These are phyloP conservation scores for Fragaria vesca DNA, from an alignment of 306 rosid genomes.

Conservation along the genomic window DNA sequence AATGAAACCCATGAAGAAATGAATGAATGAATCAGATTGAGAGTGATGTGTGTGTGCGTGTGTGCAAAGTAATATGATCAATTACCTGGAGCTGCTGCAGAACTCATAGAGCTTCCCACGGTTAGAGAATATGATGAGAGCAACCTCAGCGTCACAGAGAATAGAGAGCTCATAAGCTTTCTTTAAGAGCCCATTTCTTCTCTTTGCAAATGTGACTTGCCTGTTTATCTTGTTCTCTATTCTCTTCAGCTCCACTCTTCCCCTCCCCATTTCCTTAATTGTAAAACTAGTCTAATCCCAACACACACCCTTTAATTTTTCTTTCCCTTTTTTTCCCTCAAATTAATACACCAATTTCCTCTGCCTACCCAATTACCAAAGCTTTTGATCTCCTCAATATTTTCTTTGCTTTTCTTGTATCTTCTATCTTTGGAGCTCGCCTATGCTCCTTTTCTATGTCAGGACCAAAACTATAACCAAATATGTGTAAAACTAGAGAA, in stretches of 20 bases:
- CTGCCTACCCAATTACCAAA: neutral
- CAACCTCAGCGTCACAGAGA: slow-evolving; percentile 94
- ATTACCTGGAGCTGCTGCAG: slow-evolving; percentile 73
- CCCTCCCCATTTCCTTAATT: slow-evolving; percentile 65
- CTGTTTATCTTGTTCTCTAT: slow-evolving; percentile 98
- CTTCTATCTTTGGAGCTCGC: slow-evolving; percentile 36
- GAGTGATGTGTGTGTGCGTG: neutral
- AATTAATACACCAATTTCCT: neutral
- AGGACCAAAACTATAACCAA: slow-evolving; percentile 48
- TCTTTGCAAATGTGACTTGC: slow-evolving; percentile 89
- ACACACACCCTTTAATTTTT: slow-evolving; percentile 6
- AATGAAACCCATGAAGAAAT: slow-evolving; percentile 7
- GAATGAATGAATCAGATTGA: slow-evolving; percentile 1
- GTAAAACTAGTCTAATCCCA: slow-evolving; percentile 17
- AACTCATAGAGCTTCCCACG: slow-evolving; percentile 95
- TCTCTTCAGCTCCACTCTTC: slow-evolving; percentile 94
- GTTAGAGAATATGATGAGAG: slow-evolving; percentile 84
- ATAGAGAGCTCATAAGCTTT: slow-evolving; percentile 92
- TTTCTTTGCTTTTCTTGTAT: slow-evolving; percentile 19
- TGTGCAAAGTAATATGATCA: neutral
- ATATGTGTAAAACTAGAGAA: slow-evolving; percentile 53
- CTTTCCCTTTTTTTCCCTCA: neutral
- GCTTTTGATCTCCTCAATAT: slow-evolving; percentile 17
- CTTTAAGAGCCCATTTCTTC: slow-evolving; percentile 88
- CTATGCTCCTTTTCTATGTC: slow-evolving; percentile 56